Evolutionary conservation across 73 alveolate genomes (phyloP).

Genomic region (Symbiodinium natans): DNA sequence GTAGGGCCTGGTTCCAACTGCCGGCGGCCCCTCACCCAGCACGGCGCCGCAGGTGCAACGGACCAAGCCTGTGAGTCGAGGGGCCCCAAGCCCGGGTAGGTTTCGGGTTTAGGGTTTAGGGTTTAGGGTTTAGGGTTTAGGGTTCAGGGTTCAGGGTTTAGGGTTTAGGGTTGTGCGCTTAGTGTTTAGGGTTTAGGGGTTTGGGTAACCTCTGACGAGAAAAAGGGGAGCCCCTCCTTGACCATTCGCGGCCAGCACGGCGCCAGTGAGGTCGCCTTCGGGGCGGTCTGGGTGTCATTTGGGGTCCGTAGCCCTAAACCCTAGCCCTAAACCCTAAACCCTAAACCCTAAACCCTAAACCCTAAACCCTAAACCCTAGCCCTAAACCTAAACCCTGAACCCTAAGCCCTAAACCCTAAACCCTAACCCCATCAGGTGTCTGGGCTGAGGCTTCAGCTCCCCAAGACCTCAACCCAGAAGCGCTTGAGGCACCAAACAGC

Average conservation of each 20-base stretch:
- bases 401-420: too few relatives aligned
- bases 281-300: too few relatives aligned
- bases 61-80: background rate
- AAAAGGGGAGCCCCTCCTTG: too few relatives aligned
- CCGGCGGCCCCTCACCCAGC: constrained; percentile 27
- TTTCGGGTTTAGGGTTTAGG: background rate
- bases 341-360: too few relatives aligned
- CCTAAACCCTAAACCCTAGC: too few relatives aligned
- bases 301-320: too few relatives aligned
- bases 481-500: too few relatives aligned
- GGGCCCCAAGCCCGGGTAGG: background rate
- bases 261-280: too few relatives aligned
- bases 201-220: background rate
- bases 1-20: background rate
- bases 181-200: background rate
- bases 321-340: too few relatives aligned
- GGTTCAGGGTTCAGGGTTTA: background rate
- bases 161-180: background rate
- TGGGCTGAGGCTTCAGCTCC: background rate
- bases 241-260: too few relatives aligned
- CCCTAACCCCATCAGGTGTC: background rate
- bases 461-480: background rate
- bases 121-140: background rate
- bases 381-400: too few relatives aligned
- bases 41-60: constrained; percentile 75